Evolutionary conservation across 371 early-diverging fungal genomes (phyloP).

Genomic region (Rhizopus stolonifer): DNA sequence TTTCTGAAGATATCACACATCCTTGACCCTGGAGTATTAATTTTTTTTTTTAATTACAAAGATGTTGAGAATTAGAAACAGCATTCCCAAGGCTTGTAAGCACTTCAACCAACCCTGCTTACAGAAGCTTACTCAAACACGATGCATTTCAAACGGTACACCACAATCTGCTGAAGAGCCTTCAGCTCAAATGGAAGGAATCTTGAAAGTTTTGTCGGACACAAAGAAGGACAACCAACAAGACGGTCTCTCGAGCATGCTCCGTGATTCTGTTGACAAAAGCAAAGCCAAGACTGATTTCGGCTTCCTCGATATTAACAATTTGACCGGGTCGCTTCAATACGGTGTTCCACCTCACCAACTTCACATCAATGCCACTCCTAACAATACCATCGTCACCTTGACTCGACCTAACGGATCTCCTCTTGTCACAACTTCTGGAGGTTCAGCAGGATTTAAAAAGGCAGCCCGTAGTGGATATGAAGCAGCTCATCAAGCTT

Average conservation of each 20-base stretch:
- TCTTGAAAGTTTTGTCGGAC: constrained; percentile 15
- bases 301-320: background rate
- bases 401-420: constrained; percentile 74
- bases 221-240: constrained; percentile 3
- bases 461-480: constrained; percentile 88
- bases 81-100: constrained; percentile 12
- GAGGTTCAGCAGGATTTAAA: constrained; percentile 85
- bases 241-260: background rate
- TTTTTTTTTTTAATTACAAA: background rate
- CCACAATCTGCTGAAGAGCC: constrained; percentile 6
- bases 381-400: constrained; percentile 91
- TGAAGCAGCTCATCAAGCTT: constrained; percentile 95
- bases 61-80: constrained; percentile 24
- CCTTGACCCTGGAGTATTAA: background rate
- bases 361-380: constrained; percentile 77
- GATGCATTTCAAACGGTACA: constrained; percentile 4
- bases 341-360: constrained; percentile 37
- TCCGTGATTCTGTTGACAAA: constrained; percentile 11
- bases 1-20: too few relatives aligned
- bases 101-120: constrained; percentile 11
- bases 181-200: constrained; percentile 23
- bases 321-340: constrained; percentile 15
- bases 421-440: constrained; percentile 71
- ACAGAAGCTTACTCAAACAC: constrained; percentile 12
- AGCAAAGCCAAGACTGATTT: background rate